Evolutionary conservation across 257 asterid species (phyloP), one percentile per base, ranked within the genome.

Genomic region (Sherardia arvensis): DNA sequence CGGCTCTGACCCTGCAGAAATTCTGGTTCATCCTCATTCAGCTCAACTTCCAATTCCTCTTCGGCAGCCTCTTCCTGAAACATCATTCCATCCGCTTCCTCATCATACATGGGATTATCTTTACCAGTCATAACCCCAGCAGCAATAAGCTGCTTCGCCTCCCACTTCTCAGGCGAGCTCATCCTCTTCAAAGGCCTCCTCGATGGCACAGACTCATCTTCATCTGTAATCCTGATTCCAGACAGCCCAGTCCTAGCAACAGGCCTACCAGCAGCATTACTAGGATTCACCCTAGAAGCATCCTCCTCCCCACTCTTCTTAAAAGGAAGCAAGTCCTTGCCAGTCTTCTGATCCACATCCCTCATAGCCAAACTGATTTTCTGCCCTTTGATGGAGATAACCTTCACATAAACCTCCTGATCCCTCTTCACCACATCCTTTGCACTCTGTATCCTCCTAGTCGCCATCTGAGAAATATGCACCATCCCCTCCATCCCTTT

Each of bases 81-180:
- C 74, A 91, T 76, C 79, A 86, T 23, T 28, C 96, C 96, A 65
- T 88, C 88, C 53, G 78, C 83, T 10, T 91, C 96, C 10, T 91
- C 95, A 64, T 91, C 96, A 74, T 78, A 91, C 86, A 83, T 80
- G 4, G 94, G 94, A 65, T 76, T 70, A 33, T 91, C 98, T 70
- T 83, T 83, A 29, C 80, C 68, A 15, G 91, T 77, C 84, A 91
- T 67, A 74, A 88, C 96, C 30, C 96, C 95, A 17, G 96, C 78
- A 69, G 95, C 96, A 65, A 88, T 83, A 51, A 91, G 82, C 53
- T 91, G 96, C 74, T 91, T 83, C 7, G 96, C 96, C 79, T 91
- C 98, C 98, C 98, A 91, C 60, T 69, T 78, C 84, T 91, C 96
- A 5, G 98, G 98, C 18, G 98, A 91, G 72, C 98, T 91, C 98